Base-by-base conservation (phyloP, 305 asterid species). In the Stenogyne calaminthoides region DNA sequence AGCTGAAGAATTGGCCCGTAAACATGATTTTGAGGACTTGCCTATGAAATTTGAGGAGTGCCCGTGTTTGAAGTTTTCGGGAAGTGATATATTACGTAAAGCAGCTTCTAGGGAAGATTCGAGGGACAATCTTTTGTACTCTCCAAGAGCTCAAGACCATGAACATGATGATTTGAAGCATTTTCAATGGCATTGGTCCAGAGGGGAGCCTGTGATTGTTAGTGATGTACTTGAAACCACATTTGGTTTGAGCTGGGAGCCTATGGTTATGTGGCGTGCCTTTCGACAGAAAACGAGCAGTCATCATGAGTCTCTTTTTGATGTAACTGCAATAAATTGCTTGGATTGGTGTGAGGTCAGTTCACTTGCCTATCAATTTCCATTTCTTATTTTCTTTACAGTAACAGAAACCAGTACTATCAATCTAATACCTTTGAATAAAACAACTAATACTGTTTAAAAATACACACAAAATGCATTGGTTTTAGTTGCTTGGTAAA, bases 251-350 rank as follows among this genome's bases (percentile, higher is more conserved):
- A 89, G 96, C 81, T 89, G 96, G 96, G 94, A 88, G 64, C 96
- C 96, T 20, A 88, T 83, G 96, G 96, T 89, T 76, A 86, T 89
- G 94, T 88, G 94, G 92, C 94, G 96, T 74, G 94, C 90, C 56
- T 83, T 82, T 39, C 88, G 96, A 67, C 89, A 81, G 77, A 71
- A 67, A 67, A 49, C 71, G 37, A 77, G 80, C 51, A n/a, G 10
- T n/a, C 80, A 70, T 20, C 85, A 51, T 58, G 79, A 74, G 44
- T 36, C 9, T 32, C 76, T 77, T 51, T 67, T 75, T 56, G 84
- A 82, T 40, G 85, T 85, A 49, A 70, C 83, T 70, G 89, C 93
- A 22, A 73, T 90, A 66, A 83, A 83, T 82, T 88, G 94, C 86
- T 80, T 88, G 78, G 86, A 82, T 72, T 90, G 94, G 94, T 86